These are phyloP conservation scores for Malassezia arunalokei DNA, from an alignment of 1,284 basidiomycete genomes.

Conservation along the genomic window DNA sequence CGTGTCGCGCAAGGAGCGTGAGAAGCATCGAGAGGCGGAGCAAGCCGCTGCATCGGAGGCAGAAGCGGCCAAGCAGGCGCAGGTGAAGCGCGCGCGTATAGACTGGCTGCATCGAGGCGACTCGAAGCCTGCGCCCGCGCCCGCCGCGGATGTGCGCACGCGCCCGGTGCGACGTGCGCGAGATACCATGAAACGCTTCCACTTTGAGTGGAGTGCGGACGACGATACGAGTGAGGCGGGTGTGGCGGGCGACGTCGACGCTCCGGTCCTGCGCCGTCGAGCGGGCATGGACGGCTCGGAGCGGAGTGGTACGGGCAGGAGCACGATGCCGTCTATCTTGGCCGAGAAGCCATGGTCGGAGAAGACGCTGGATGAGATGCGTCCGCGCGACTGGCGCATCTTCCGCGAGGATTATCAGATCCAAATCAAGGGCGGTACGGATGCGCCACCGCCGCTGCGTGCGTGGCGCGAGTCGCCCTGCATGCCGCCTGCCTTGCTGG, in stretches of 20 bases:
- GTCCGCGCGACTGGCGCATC: slow-evolving; percentile 95
- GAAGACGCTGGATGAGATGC: slow-evolving; percentile 87
- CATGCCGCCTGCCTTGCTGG: slow-evolving; percentile 67
- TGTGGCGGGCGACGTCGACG: slow-evolving; percentile 19
- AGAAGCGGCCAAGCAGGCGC: not conserved
- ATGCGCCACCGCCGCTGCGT: slow-evolving; percentile 80
- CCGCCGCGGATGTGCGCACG: slow-evolving; percentile 50
- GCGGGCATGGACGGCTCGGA: slow-evolving; percentile 27
- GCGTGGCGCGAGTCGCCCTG: slow-evolving; percentile 70
- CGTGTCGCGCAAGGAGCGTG: slow-evolving; percentile 10
- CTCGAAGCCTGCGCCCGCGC: not conserved
- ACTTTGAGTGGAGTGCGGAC: slow-evolving; percentile 77
- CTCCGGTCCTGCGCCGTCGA: slow-evolving; percentile 8
- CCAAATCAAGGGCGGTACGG: slow-evolving; percentile 67
- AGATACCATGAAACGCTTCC: slow-evolving; percentile 61
- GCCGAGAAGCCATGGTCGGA: slow-evolving; percentile 84
- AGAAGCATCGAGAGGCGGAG: slow-evolving; percentile 2
- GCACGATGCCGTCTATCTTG: slow-evolving; percentile 57
- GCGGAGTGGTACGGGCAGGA: slow-evolving; percentile 1
- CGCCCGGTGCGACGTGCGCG: slow-evolving; percentile 76
- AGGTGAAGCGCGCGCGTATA: not conserved
- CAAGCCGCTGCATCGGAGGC: not conserved
- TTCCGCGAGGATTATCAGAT: slow-evolving; percentile 98
- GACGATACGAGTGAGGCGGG: slow-evolving; percentile 35
- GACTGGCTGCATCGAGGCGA: slow-evolving; percentile 3